phyloP scores from a whole-genome alignment of 2,329 filamentous ascomycete species.

The Colletotrichum filicis region DNA sequence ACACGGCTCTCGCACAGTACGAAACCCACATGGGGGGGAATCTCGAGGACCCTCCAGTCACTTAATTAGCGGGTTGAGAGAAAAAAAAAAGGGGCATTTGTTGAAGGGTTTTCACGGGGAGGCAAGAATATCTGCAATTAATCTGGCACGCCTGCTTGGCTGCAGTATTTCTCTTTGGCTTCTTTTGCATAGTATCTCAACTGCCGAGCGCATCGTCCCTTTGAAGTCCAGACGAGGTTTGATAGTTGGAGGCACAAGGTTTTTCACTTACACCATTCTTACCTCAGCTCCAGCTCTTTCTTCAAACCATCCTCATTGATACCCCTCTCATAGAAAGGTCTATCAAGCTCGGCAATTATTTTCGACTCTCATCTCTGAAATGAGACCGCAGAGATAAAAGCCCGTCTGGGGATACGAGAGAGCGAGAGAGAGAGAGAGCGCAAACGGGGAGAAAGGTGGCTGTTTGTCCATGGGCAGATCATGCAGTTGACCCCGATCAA shows the following conservation, averaged over 20 bases:
- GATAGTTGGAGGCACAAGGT: conserved; percentile 9
- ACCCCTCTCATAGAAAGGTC: background rate
- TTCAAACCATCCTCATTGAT: conserved; percentile 3
- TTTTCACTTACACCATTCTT: conserved; percentile 31
- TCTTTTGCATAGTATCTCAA: background rate
- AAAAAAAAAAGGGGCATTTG: background rate
- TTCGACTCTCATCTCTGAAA: background rate
- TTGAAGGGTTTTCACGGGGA: background rate
- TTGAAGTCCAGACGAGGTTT: background rate
- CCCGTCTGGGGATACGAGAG: background rate
- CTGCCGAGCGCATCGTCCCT: background rate
- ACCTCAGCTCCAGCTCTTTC: conserved; percentile 14
- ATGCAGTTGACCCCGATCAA: conserved; percentile 63
- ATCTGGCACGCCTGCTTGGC: background rate
- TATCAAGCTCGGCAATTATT: conserved; percentile 2
- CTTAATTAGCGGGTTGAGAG: background rate
- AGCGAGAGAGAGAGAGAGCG: background rate
- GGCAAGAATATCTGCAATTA: background rate
- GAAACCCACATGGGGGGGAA: conserved; percentile 2
- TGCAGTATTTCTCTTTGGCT: background rate
- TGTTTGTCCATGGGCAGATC: background rate
- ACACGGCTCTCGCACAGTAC: conserved; percentile 11
- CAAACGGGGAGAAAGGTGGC: background rate
- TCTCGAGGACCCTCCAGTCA: conserved; percentile 7
- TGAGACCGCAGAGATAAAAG: background rate